A percentile compares a stretch with the other conserved stretches of the same genome.
Conservation (phyloP, 768 basidiomycete species). For the Coprinopsis cinerea region DNA sequence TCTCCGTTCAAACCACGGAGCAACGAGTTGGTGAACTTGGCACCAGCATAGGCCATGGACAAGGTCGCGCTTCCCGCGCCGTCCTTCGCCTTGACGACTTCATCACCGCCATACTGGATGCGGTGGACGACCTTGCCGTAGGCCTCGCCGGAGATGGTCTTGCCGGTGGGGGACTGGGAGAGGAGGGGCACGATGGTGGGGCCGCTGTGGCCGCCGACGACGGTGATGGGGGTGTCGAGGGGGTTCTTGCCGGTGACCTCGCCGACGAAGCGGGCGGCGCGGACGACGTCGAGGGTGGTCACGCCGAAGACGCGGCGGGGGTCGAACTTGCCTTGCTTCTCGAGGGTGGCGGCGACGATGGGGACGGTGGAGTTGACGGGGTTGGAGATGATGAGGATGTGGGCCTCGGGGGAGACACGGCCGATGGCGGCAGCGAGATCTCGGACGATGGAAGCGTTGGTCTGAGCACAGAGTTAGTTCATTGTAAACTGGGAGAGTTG, state of each 20-base stretch:
- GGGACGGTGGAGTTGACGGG: constrained; percentile 98
- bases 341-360: constrained; percentile 88
- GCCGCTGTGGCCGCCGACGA: constrained; percentile 94
- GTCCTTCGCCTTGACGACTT: constrained; percentile 98
- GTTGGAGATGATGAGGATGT: constrained; percentile 96
- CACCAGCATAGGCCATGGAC: constrained; percentile 93
- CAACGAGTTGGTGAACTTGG: constrained; percentile 80
- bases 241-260: constrained; percentile 63
- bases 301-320: constrained; percentile 89
- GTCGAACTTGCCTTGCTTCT: constrained; percentile 90
- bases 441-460: constrained; percentile 96
- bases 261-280: constrained; percentile 86
- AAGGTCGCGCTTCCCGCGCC: constrained; percentile 91
- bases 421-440: constrained; percentile 88
- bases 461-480: constrained; percentile 39
- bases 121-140: constrained; percentile 81
- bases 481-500: not conserved
- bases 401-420: constrained; percentile 84
- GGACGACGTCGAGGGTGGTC: constrained; percentile 97
- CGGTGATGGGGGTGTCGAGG: constrained; percentile 65
- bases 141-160: constrained; percentile 65
- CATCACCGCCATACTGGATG: constrained; percentile 97
- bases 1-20: constrained; percentile 85
- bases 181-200: constrained; percentile 97
- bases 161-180: constrained; percentile 71